Evolutionary conservation across 345 rosid genomes (phyloP).

Genomic region (Citrus sp.): DNA sequence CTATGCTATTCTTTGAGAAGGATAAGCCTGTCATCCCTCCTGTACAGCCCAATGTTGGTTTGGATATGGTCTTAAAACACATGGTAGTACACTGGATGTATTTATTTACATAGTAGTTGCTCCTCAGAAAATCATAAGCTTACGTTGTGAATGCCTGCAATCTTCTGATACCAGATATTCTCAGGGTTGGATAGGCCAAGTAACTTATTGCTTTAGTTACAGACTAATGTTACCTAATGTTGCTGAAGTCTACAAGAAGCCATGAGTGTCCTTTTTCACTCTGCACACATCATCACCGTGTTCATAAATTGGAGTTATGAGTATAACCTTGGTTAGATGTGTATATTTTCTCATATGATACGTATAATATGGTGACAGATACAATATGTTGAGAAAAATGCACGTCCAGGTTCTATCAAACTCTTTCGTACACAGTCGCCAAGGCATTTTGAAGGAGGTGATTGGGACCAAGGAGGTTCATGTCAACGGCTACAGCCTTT

Average conservation of each 20-base stretch:
- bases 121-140: not conserved
- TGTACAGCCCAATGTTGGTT: conserved; percentile 56
- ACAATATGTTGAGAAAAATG: conserved; percentile 40
- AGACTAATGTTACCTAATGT: not conserved
- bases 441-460: conserved; percentile 98
- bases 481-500: conserved; percentile 60
- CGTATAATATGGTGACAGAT: conserved; percentile 28
- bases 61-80: conserved; percentile 67
- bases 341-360: not conserved
- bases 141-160: not conserved
- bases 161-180: not conserved
- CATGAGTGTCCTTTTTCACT: not conserved
- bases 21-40: conserved; percentile 70
- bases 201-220: not conserved
- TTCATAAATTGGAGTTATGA: not conserved
- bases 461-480: conserved; percentile 96
- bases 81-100: conserved; percentile 42
- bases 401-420: conserved; percentile 40
- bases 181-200: not conserved
- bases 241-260: not conserved
- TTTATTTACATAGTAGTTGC: not conserved
- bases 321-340: not conserved
- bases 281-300: not conserved
- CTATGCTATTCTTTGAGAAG: conserved; percentile 87
- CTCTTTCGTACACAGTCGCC: conserved; percentile 86